These are phyloP conservation scores for Nevesoporus exiguus DNA, from an alignment of 768 basidiomycete genomes.

Conservation along the genomic window DNA sequence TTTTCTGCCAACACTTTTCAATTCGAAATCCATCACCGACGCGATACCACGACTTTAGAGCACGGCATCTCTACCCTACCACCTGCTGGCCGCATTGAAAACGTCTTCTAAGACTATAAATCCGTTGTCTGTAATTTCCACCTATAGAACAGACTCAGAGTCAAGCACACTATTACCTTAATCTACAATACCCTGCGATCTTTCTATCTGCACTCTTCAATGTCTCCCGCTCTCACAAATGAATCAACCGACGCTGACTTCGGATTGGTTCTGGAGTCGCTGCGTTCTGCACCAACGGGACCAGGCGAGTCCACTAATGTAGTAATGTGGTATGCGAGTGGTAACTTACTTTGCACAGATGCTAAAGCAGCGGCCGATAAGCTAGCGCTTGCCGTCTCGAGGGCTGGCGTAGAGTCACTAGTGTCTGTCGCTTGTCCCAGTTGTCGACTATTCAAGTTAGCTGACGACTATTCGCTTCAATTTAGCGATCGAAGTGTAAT, in stretches of 20 bases:
- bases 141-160: slow-evolving; percentile 18
- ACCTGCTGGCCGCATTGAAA: neutral
- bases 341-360: slow-evolving; percentile 42
- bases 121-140: slow-evolving; percentile 3
- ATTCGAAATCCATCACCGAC: neutral
- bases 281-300: slow-evolving; percentile 58
- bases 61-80: slow-evolving; percentile 2
- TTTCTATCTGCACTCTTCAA: slow-evolving; percentile 20
- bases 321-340: neutral
- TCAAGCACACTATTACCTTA: slow-evolving; percentile 16
- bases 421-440: slow-evolving; percentile 40
- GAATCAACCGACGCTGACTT: slow-evolving; percentile 43
- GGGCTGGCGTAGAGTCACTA: slow-evolving; percentile 58
- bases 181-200: slow-evolving; percentile 22
- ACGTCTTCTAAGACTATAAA: slow-evolving; percentile 19
- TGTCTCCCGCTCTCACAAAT: slow-evolving; percentile 56
- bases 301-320: slow-evolving; percentile 41
- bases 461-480: slow-evolving; percentile 15
- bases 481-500: slow-evolving; percentile 61
- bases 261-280: slow-evolving; percentile 40
- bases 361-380: slow-evolving; percentile 82
- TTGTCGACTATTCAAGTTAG: neutral
- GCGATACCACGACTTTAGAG: slow-evolving; percentile 5
- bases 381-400: slow-evolving; percentile 68
- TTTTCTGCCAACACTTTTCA: neutral